Evolutionary conservation across 139 green algal genomes (phyloP).

Genomic region (Pleodorina starrii): DNA sequence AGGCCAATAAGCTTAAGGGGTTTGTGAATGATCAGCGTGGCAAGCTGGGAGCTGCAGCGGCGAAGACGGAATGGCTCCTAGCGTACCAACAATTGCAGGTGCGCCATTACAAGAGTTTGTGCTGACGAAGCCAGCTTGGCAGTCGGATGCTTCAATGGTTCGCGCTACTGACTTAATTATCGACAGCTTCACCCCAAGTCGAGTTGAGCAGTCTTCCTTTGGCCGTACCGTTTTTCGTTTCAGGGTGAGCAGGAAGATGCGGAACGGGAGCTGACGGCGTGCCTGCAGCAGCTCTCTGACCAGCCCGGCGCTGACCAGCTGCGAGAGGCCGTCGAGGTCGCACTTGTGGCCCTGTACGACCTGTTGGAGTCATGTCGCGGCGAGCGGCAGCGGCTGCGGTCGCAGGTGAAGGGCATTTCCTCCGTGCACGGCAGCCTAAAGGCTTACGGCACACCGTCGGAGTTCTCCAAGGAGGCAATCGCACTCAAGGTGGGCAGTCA

Average conservation of each 20-base stretch:
- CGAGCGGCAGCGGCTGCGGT: neutral
- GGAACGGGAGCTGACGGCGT: neutral
- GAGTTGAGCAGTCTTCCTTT: no score
- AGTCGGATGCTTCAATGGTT: no score
- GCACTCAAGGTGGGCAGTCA: neutral
- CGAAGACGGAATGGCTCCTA: constrained; percentile 50
- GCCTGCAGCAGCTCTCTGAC: neutral
- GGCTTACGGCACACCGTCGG: neutral
- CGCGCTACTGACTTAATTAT: no score
- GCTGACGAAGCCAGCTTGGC: no score
- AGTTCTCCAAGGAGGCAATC: neutral
- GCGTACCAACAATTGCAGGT: constrained; percentile 46
- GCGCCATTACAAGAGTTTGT: no score
- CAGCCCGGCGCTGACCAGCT: neutral
- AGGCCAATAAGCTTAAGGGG: constrained; percentile 39
- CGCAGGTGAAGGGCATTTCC: neutral
- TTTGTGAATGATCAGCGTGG: constrained; percentile 27
- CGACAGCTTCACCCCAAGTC: no score
- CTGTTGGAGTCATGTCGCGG: neutral
- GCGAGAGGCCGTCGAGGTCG: neutral
- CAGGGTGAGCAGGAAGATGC: constrained; percentile 12
- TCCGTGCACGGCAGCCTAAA: constrained; percentile 23
- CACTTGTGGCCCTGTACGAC: neutral
- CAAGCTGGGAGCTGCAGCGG: neutral
- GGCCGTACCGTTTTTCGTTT: no score